These are phyloP conservation scores for Trametes punicea DNA, from an alignment of 768 basidiomycete genomes.

Conservation along the genomic window DNA sequence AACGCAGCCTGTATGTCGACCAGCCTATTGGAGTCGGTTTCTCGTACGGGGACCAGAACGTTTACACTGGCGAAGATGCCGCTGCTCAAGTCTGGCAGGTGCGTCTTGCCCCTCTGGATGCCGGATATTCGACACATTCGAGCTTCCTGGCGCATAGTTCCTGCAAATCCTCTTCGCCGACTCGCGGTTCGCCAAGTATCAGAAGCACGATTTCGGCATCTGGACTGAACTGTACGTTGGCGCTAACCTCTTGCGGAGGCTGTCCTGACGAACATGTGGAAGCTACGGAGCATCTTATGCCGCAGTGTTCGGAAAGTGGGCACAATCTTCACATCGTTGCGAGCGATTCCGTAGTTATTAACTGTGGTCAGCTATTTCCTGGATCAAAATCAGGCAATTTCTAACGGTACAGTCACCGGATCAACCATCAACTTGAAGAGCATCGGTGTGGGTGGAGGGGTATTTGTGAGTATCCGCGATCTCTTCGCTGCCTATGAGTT, in stretches of 20 bases:
- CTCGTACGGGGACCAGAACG: conserved; percentile 49
- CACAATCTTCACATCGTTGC: not conserved
- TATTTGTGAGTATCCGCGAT: conserved; percentile 41
- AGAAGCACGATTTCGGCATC: conserved; percentile 45
- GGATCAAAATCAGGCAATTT: conserved; percentile 53
- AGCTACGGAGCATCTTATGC: conserved; percentile 38
- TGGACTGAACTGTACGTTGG: conserved; percentile 58
- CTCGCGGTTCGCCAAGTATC: conserved; percentile 46
- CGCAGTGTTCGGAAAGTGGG: conserved; percentile 33
- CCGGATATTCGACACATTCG: not conserved
- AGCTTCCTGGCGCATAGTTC: conserved; percentile 32
- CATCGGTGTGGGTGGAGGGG: conserved; percentile 57
- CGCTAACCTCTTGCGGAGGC: not conserved
- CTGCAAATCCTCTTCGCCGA: conserved; percentile 60
- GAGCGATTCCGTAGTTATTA: not conserved
- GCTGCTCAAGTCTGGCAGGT: conserved; percentile 52
- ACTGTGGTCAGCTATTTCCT: conserved; percentile 43
- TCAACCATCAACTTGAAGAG: conserved; percentile 51
- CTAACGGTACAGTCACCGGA: conserved; percentile 41
- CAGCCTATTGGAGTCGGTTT: conserved; percentile 63
- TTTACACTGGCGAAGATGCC: conserved; percentile 50
- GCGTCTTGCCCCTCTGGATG: not conserved
- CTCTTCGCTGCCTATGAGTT: not conserved
- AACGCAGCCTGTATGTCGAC: conserved; percentile 49
- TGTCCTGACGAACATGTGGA: conserved; percentile 11